A percentile compares a stretch with the other conserved stretches of the same genome.
phyloP scores from a whole-genome alignment of 2,329 filamentous ascomycete genomes.

The Fusarium albidum region DNA sequence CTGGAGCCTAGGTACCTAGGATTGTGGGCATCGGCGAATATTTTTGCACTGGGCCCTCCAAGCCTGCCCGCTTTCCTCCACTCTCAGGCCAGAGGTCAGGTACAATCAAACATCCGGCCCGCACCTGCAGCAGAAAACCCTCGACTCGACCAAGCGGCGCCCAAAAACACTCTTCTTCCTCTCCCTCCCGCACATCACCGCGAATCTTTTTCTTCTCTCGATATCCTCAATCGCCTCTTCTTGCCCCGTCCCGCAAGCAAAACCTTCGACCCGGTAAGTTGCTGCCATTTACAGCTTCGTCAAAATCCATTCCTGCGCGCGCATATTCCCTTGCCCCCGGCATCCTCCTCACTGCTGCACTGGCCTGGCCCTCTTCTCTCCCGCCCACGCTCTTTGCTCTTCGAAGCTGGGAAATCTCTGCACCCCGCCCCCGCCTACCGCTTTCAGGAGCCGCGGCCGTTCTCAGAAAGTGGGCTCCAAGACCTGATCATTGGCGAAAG shows the following conservation, averaged over 20 bases:
- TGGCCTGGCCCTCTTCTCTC: not conserved
- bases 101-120: conserved; percentile 36
- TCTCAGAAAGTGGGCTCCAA: conserved; percentile 25
- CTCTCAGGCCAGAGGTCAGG: conserved; percentile 11
- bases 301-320: not conserved
- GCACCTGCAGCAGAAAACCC: conserved; percentile 38
- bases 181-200: conserved; percentile 30
- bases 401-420: conserved; percentile 42
- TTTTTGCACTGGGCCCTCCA: conserved; percentile 19
- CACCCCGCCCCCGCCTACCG: conserved; percentile 43
- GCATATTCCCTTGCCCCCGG: not conserved
- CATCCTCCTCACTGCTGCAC: conserved; percentile 1
- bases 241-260: conserved; percentile 17
- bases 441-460: conserved; percentile 31
- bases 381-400: conserved; percentile 17
- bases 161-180: conserved; percentile 14
- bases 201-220: conserved; percentile 28
- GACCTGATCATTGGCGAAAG: conserved; percentile 8
- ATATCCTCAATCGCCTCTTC: conserved; percentile 15
- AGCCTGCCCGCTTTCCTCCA: not conserved
- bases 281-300: not conserved
- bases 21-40: not conserved
- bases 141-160: conserved; percentile 34
- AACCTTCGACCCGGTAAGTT: conserved; percentile 15
- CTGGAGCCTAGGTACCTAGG: no score